Evolutionary conservation across 2,329 filamentous ascomycete genomes (phyloP), one percentile per base, ranked within the genome.

Genomic region (Cryphonectria radicalis): DNA sequence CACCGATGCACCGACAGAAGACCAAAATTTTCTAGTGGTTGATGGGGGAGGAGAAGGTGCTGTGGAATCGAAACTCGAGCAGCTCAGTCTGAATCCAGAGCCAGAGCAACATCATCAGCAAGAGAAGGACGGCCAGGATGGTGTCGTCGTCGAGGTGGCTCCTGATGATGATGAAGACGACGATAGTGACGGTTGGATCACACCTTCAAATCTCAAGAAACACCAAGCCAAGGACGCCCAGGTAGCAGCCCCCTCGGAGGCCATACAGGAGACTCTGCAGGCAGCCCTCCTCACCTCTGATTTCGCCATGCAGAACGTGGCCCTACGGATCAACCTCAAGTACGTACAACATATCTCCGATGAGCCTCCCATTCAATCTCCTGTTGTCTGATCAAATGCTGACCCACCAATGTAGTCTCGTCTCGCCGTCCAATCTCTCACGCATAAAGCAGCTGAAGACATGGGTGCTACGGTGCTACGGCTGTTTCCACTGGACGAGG

Each of bases 241-340:
- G 32, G 82, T 82, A 7, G 80, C 84, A 1, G 80, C 84, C 28
- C 82, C 86, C 57, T 82, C 86, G 65, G 80, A 85, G 72, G 80
- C 86, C 1, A 85, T 89, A 68, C 85, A 88, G 50, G 88, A 88
- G 73, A 89, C 89, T 17, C 91, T 98, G 76, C 91, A 97, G 81
- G 93, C 93, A 22, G 95, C 94, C n/a, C 91, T 95, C 62, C 91
- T 98, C 78, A 98, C 96, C 1, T 94, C 92, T 70, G 96, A 99
- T 84, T 98, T 93, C 82, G 95, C 96, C 69, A 97, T 99, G 93
- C 95, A 98, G 83, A 98, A 98, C 80, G 94, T 98, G 10, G 89
- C 96, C 1, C 87, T 99, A 5, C 93, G 97, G 76, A 97, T 98
- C 85, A 97, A 98, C 83, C 89, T 99, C 19, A 81, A 81, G 77